These are phyloP conservation scores for Cutaneotrichosporon cutaneum DNA, from an alignment of 1,284 basidiomycete genomes.

Conservation along the genomic window DNA sequence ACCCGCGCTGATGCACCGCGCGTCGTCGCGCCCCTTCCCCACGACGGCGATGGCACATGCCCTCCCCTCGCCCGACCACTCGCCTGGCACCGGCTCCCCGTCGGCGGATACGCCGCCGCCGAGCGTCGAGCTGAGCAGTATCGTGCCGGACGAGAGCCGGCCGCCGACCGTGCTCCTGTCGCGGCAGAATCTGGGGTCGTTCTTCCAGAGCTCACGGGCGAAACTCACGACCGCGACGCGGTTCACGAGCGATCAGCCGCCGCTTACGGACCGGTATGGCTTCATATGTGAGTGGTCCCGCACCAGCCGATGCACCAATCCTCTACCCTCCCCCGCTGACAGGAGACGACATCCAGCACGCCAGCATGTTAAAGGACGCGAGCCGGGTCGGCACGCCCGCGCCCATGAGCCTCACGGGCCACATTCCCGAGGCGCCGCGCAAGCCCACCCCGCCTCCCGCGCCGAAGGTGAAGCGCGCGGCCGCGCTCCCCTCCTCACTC, in stretches of 20 bases:
- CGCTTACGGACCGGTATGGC: slow-evolving; percentile 85
- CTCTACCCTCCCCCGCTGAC: slow-evolving; percentile 14
- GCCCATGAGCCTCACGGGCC: slow-evolving; percentile 45
- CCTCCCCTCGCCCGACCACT: slow-evolving; percentile 28
- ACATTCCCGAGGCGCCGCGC: slow-evolving; percentile 13
- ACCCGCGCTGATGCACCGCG: slow-evolving; percentile 52
- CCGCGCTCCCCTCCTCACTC: slow-evolving; percentile 5
- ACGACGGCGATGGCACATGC: slow-evolving; percentile 29
- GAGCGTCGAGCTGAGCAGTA: slow-evolving; percentile 80
- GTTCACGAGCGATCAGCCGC: slow-evolving; percentile 62
- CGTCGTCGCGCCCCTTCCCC: slow-evolving; percentile 37
- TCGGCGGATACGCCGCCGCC: slow-evolving; percentile 37
- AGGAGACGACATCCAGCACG: slow-evolving; percentile 78
- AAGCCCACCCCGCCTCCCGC: neutral
- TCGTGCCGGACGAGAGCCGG: slow-evolving; percentile 77
- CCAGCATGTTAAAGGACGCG: slow-evolving; percentile 69
- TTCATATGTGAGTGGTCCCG: slow-evolving; percentile 71
- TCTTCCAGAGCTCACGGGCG: slow-evolving; percentile 37
- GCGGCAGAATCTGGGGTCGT: slow-evolving; percentile 44
- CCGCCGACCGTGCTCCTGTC: slow-evolving; percentile 65
- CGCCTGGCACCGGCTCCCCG: slow-evolving; percentile 18
- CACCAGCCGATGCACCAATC: no score
- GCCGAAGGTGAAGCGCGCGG: slow-evolving; percentile 1
- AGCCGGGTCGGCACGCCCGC: slow-evolving; percentile 49
- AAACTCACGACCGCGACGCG: slow-evolving; percentile 53